Evolutionary conservation across 257 asterid genomes (phyloP).

Genomic region (Solanum tarapatanum): DNA sequence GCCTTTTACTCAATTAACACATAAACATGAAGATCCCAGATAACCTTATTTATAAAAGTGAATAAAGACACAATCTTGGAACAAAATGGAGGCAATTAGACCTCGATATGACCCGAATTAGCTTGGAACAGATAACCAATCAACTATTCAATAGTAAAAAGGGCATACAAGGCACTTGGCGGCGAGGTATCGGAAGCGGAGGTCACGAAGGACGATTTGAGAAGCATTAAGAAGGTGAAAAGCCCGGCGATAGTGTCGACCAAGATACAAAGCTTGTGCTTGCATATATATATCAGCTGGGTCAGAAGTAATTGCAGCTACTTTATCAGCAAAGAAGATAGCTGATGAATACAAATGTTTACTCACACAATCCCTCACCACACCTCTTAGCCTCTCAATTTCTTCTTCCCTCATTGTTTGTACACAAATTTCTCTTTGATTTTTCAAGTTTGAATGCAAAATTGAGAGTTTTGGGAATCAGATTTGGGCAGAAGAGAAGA

Average conservation of each 20-base stretch:
- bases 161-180: slow-evolving; percentile 83
- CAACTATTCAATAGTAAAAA: neutral
- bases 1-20: neutral
- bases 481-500: neutral
- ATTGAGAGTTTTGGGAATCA: neutral
- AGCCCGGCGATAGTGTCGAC: slow-evolving; percentile 91
- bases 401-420: slow-evolving; percentile 73
- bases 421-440: neutral
- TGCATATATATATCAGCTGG: slow-evolving; percentile 98
- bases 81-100: neutral
- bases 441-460: neutral
- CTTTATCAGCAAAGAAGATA: slow-evolving; percentile 93
- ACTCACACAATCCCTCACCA: slow-evolving; percentile 93
- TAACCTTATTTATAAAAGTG: neutral
- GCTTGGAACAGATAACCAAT: neutral
- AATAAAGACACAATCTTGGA: neutral
- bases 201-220: slow-evolving; percentile 93
- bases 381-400: slow-evolving; percentile 81
- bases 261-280: slow-evolving; percentile 95
- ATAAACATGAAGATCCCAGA: neutral
- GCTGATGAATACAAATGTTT: slow-evolving; percentile 97
- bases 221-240: slow-evolving; percentile 95
- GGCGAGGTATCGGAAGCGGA: slow-evolving; percentile 93
- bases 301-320: slow-evolving; percentile 90
- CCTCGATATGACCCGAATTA: neutral